phyloP scores from a whole-genome alignment of 495 filamentous ascomycete species.

The Venustampulla echinocandica region DNA sequence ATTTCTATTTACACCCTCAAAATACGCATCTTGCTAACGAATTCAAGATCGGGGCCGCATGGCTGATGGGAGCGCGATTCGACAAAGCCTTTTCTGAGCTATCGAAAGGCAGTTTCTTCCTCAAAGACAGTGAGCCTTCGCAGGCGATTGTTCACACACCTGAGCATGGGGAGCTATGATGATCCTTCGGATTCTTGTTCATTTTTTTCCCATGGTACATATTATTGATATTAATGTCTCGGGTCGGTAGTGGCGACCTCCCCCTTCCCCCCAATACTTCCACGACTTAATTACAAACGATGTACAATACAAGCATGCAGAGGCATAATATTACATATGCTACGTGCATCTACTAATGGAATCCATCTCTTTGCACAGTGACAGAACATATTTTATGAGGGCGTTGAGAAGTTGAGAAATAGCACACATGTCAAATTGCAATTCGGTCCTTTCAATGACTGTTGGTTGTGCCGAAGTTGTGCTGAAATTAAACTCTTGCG shows the following conservation, averaged over 20 bases:
- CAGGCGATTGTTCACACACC: slow-evolving; percentile 11
- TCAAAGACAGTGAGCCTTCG: slow-evolving; percentile 7
- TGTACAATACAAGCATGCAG: too few species aligned
- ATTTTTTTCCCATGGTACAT: too few species aligned
- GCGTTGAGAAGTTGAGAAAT: slow-evolving; percentile 10
- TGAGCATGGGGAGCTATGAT: slow-evolving; percentile 22
- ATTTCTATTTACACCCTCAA: neutral
- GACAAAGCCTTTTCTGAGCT: slow-evolving; percentile 53
- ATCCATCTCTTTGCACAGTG: slow-evolving; percentile 3
- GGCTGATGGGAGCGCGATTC: slow-evolving; percentile 45
- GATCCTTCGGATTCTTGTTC: too few species aligned
- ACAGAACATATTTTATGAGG: too few species aligned
- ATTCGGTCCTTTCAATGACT: slow-evolving; percentile 72
- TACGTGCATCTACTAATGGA: slow-evolving; percentile 9
- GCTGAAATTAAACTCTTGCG: slow-evolving; percentile 44
- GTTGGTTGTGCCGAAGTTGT: slow-evolving; percentile 81
- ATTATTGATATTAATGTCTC: too few species aligned
- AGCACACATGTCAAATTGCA: slow-evolving; percentile 99
- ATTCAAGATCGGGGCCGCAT: slow-evolving; percentile 28
- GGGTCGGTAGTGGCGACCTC: too few species aligned
- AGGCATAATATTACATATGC: too few species aligned
- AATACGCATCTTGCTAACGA: slow-evolving; percentile 5
- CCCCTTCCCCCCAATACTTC: too few species aligned
- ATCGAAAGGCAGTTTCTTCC: slow-evolving; percentile 35
- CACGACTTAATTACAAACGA: too few species aligned